Base-by-base conservation (phyloP, 83 land plant genomes). In the Thuja plicata region DNA sequence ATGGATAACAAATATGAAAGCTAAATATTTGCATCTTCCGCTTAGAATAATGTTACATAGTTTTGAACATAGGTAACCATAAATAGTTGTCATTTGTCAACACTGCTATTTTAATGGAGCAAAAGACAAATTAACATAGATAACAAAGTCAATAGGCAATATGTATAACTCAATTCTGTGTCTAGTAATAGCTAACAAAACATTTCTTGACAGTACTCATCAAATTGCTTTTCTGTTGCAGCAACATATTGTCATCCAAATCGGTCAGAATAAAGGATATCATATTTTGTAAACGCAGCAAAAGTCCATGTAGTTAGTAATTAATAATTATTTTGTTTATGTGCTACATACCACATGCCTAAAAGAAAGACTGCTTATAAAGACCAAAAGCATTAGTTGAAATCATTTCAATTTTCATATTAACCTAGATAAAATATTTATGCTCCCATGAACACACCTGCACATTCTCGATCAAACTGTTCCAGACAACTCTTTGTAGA, bases 381-480 rank as follows among this genome's bases (percentile, higher is more conserved):
- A 73, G 35, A 35, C 79, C 38, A 35, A 76, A 13, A 76, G 40
- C 38, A 76, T 15, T 76, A 34, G 12, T 32, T 3, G 5, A 13
- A 76, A 74, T 74, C 38, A 76, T 3, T 34, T 43, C 45, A 43
- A 46, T 7, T 8, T 46, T 76, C 35, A 34, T 13, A 76, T 35
- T 32, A 76, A 76, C 34, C 38, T 11, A n/a, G 37, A 73, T 73
- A 32, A 35, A 32, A 32, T 9, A 73, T 32, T 73, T 34, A 19
- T 32, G 38, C 3, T 76, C 38, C 16, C 73, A 66, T 66, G 1
- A 76, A 11, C 82, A 71, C 94, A 98, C 99, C 99, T 92, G 92
- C 88, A 88, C 93, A 95, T 54, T 92, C 91, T 88, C 90, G 90
- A 89, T 95, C 97, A 90, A 98, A 98, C 45, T 84, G 88, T 30